A percentile compares a stretch with the other conserved stretches of the same genome.
Conservation (phyloP, 306 rosid genomes). For the Biancaea sappan region DNA sequence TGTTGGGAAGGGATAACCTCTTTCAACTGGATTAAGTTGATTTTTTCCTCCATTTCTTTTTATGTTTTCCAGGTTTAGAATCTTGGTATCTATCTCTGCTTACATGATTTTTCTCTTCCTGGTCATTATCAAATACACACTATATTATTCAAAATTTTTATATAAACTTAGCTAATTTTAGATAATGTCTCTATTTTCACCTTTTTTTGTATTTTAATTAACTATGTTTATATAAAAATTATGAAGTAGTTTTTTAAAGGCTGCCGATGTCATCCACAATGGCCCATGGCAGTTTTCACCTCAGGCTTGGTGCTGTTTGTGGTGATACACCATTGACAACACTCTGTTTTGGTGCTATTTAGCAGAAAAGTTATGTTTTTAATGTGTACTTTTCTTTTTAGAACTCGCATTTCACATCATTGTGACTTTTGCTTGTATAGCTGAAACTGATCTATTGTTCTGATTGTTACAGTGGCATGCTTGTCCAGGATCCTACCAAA, state of each 20-base stretch:
- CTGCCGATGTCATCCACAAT: too few relatives aligned
- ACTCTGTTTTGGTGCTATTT: neutral
- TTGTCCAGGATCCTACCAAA: conserved; percentile 80
- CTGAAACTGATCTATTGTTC: neutral
- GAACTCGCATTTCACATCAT: neutral
- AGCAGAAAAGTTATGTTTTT: conserved; percentile 10
- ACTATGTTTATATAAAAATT: too few relatives aligned
- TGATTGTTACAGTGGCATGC: conserved; percentile 78
- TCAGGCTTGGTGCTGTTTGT: too few relatives aligned
- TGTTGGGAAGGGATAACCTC: neutral
- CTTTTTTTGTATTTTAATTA: too few relatives aligned
- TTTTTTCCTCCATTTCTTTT: neutral
- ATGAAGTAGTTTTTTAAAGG: too few relatives aligned
- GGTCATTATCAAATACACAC: neutral
- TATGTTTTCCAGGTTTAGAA: neutral
- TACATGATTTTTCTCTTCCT: neutral
- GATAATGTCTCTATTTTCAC: too few relatives aligned
- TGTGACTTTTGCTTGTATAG: neutral
- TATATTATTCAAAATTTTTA: too few relatives aligned
- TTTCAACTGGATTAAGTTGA: neutral
- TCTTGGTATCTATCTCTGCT: neutral
- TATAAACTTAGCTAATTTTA: too few relatives aligned
- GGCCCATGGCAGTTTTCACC: too few relatives aligned
- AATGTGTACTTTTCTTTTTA: neutral
- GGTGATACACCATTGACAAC: too few relatives aligned